Evolutionary conservation across 192 early-diverging fungal species (phyloP).

Genomic region (Coemansia sp.): DNA sequence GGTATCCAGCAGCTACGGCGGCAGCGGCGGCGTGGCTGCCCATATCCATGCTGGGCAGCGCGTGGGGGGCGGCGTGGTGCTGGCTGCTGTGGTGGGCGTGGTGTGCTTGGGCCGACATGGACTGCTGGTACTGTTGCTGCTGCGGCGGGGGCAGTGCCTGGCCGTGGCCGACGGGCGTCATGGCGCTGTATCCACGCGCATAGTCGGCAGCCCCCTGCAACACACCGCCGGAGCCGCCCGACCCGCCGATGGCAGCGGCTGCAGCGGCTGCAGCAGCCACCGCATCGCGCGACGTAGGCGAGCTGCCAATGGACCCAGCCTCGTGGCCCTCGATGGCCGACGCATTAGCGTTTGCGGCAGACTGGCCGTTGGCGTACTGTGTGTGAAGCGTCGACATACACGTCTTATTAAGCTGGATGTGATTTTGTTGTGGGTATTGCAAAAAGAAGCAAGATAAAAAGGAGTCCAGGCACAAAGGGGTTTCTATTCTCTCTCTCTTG

Average conservation of each 20-base stretch:
- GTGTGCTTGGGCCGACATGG: constrained; percentile 1
- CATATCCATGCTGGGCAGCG: constrained; percentile 49
- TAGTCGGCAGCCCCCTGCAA: constrained; percentile 36
- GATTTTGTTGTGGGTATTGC: not conserved
- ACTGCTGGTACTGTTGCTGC: constrained; percentile 31
- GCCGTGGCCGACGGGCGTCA: constrained; percentile 34
- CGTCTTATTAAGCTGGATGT: too few species aligned
- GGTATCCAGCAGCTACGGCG: constrained; percentile 40
- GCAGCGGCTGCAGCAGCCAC: constrained; percentile 34
- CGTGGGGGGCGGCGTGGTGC: constrained; percentile 37
- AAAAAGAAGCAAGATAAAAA: not conserved
- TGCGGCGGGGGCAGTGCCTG: constrained; percentile 48
- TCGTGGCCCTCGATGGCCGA: constrained; percentile 26
- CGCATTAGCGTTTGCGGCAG: constrained; percentile 18
- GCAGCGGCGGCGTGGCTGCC: constrained; percentile 37
- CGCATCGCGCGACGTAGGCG: constrained; percentile 39
- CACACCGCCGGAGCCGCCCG: constrained; percentile 18
- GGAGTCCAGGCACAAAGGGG: not conserved
- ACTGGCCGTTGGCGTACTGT: constrained; percentile 45
- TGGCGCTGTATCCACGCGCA: constrained; percentile 39
- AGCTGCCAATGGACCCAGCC: constrained; percentile 16
- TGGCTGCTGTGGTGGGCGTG: constrained; percentile 26
- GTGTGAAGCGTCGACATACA: constrained; percentile 53
- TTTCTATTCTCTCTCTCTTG: too few species aligned
- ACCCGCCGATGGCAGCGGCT: constrained; percentile 26